Base-by-base conservation (phyloP, 805 yeast genomes). In the Sugiyamaella valdiviana region DNA sequence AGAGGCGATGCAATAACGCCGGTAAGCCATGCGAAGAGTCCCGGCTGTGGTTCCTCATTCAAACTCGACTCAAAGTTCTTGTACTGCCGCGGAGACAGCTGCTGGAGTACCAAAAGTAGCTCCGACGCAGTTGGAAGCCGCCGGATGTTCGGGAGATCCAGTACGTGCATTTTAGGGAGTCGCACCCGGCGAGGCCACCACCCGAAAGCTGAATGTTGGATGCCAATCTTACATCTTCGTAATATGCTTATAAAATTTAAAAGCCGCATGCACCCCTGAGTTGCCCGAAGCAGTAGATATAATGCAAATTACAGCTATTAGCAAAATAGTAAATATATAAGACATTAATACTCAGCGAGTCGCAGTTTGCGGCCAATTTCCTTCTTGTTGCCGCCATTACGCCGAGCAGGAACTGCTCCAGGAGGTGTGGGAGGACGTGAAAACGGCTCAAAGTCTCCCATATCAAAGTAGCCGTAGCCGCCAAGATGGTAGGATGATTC, bases 391-490 rank as follows among this genome's bases (percentile, higher is more conserved):
- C n/a, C n/a, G n/a, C 69, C 68, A 14, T 69, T 52, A 70, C 64
- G 49, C 65, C 61, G 55, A 64, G 65, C 62, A 68, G 17, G 73
- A 71, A 46, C 16, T 16, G 47, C 40, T 1, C 81, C 82, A 56
- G 76, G 83, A 1, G 83, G 83, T 2, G 77, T 71, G 15, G 73
- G 73, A 6, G 82, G 84, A 48, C 83, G 66, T 6, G 85, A 76
- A 52, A 84, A 72, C 47, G 77, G 61, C 32, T 77, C 80, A 50
- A 81, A 81, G 54, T 83, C 79, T 9, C 83, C 87, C 53, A 82
- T 73, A 57, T 85, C 93, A 63, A 85, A 85, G 64, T 85, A 85
- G 35, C 90, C 95, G 64, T 89, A 89, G 2, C 96, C 96, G 39
- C 95, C 91, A 36, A 88, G 69, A 49, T 72, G 59, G 52, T 71